Conservation (phyloP, 495 filamentous ascomycete species). For the Cercophora samala region DNA sequence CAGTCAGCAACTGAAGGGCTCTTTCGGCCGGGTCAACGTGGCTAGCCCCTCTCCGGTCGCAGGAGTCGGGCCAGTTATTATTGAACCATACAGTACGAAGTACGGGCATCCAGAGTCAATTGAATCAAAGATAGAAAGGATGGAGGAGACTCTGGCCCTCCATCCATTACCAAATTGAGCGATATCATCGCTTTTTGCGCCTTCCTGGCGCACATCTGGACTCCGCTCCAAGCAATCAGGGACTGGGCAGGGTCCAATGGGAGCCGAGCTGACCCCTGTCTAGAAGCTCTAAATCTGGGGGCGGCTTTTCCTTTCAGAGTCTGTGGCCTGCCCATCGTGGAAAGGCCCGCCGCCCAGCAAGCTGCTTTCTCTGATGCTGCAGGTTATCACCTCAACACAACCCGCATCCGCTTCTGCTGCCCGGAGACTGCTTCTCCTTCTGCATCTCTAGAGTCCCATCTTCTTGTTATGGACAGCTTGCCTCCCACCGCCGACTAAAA, state of each 20-base stretch:
- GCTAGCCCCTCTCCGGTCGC: too few relatives aligned
- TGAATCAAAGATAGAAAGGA: background rate
- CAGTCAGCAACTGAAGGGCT: background rate
- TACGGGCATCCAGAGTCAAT: background rate
- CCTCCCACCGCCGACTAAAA: background rate
- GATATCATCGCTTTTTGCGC: background rate
- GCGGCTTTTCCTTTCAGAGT: constrained; percentile 11
- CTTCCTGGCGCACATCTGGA: background rate
- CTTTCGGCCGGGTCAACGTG: background rate
- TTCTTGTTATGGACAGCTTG: constrained; percentile 3
- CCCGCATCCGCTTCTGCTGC: constrained; percentile 1
- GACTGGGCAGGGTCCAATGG: constrained; percentile 1
- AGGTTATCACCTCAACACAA: constrained; percentile 6
- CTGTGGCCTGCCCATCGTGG: constrained; percentile 1
- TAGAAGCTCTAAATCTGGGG: constrained; percentile 2
- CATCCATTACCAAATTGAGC: background rate
- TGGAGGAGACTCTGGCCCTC: background rate
- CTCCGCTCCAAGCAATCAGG: constrained; percentile 2
- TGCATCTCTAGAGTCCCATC: background rate
- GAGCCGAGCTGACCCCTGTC: constrained; percentile 1
- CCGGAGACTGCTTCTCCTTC: background rate
- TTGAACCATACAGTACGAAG: background rate
- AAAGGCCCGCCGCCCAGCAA: constrained; percentile 10
- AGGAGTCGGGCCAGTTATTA: background rate
- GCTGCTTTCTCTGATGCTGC: background rate